Evolutionary conservation across 2,329 filamentous ascomycete genomes (phyloP), one percentile per base, ranked within the genome.

Genomic region (Colletotrichum abscissum): DNA sequence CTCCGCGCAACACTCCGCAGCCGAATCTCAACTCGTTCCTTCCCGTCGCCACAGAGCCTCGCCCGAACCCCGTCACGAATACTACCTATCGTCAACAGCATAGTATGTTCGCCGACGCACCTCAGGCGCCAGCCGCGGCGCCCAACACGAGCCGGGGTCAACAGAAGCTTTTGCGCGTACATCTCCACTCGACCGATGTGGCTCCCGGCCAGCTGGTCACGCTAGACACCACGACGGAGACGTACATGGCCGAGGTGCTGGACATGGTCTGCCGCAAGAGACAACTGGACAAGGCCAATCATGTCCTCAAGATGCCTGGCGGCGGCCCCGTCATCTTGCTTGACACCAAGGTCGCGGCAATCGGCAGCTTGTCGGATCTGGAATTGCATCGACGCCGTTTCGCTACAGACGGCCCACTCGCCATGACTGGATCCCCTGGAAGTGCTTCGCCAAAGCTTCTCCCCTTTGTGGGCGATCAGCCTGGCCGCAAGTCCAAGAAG

Each of bases 171-270:
- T 82, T 96, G 58, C 90, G 90, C 16, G 89, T 96, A 62, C 92
- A 94, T 80, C 93, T 94, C 76, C 86, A 91, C 81, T 91, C 90
- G 5, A 88, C 91, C 0, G 93, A 95, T 78, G 86, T 91, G 6
- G 88, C 92, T 9, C 90, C 93, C 59, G 92, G 93, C n/a, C 92
- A 93, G 78, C 91, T 92, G 84, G 89, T 94, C 28, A 92, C 91
- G 1, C 84, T 95, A 22, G 91, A 94, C 74, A 93, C 94, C 58
- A 95, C 93, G 0, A 95, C 93, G 0, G 93, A 96, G 76, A 96
- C 92, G 35, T 97, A 95, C 80, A 90, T 97, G 57, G 93, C 93
- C 56, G 94, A 97, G 80, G 91, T 97, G 33, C 90, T 96, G 64
- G 94, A 96, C 78, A 87, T 91, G 76, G 92, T 94, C 2, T 97